Base-by-base conservation (phyloP, 2,329 filamentous ascomycete genomes). In the Beauveria bassiana region DNA sequence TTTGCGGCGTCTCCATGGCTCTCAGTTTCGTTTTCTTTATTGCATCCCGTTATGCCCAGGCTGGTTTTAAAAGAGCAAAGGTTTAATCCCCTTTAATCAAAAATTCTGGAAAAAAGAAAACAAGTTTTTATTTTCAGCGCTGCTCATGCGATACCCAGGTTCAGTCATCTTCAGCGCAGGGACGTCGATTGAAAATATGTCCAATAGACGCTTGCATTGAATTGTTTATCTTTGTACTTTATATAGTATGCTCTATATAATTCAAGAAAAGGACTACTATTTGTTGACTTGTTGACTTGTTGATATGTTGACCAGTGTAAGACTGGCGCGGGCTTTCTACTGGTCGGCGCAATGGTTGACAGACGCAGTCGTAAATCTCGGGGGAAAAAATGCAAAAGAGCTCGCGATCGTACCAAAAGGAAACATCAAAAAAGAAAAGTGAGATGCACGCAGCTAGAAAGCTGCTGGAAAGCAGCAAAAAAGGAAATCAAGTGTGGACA, bases 1-100 rank as follows among this genome's bases (percentile, higher is more conserved):
- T 89, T 68, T 81, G 81, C 53, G 88, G 88, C 1, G 72, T 83
- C 18, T 73, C 80, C 40, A 76, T 78, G 74, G 24, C 74, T 43
- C 64, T 66, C 8, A 68, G 70, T 1, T 68, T 68, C 18, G 18
- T 67, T 3, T 56, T 71, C 18, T 68, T 77, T 38, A 5, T 71
- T 5, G 51, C 59, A 9, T 74, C 74, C 10, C 68, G 76, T 34
- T 70, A 69, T 28, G 66, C 70, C 26, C 74, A 74, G 51, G 73
- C 68, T 9, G 76, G 76, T 4, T 68, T 74, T 18, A 51, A 51
- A n/a, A 20, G 18, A 7, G 28, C 5, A 3, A 59, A 59, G 10
- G 22, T 51, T 12, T 59, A 43, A 51, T 14, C 20, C 3, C n/a
- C 3, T 10, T 10, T 22, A 2, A 16, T 2, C n/a, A 40, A 10